Conservation (phyloP, 345 rosid genomes). For the Salix exigua region DNA sequence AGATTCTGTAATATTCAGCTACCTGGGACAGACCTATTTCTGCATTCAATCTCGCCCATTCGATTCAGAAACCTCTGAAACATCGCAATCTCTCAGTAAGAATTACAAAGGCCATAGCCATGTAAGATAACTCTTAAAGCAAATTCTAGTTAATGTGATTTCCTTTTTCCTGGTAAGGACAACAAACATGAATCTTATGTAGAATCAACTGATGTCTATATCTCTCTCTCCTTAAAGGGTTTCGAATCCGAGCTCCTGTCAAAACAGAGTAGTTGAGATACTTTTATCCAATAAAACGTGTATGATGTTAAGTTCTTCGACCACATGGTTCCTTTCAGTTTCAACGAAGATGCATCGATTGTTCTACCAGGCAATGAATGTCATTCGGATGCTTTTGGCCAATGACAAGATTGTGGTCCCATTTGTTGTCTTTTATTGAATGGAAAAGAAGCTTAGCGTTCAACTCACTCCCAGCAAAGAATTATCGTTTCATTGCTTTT, state of each 20-base stretch:
- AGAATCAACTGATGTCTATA: no score
- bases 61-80: no score
- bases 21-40: no score
- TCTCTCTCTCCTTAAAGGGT: neutral
- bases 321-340: neutral
- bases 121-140: no score
- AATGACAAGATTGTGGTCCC: neutral
- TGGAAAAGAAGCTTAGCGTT: neutral
- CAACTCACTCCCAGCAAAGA: neutral
- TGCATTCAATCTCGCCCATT: no score
- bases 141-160: no score
- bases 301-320: neutral
- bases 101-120: no score
- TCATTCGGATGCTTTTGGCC: neutral
- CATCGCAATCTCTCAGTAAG: no score
- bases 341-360: neutral
- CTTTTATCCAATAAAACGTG: neutral
- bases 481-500: neutral
- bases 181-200: no score
- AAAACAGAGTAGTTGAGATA: neutral
- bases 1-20: no score
- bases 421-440: neutral
- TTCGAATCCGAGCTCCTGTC: neutral
- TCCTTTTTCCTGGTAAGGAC: no score
- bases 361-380: neutral